phyloP scores from a whole-genome alignment of 2,329 filamentous ascomycete genomes.

The Sporothrix dimorphospora region DNA sequence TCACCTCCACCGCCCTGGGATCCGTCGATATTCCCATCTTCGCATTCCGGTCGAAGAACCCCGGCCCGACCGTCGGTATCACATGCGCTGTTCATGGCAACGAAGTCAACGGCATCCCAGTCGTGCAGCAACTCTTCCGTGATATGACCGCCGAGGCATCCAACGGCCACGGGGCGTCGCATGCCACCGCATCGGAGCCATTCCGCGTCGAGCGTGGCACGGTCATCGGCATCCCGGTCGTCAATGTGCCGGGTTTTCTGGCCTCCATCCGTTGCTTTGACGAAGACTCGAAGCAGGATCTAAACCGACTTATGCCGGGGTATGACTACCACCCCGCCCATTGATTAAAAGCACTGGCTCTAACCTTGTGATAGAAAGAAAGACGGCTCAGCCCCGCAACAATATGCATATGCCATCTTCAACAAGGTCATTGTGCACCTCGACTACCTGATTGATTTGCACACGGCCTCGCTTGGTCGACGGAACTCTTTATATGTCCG shows the following conservation, averaged over 20 bases:
- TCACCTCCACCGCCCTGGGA: not conserved
- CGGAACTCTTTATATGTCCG: constrained; percentile 18
- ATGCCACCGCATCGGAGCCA: not conserved
- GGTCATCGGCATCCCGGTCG: constrained; percentile 17
- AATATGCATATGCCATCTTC: constrained; percentile 14
- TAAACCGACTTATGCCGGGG: constrained; percentile 23
- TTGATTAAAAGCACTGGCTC: no score
- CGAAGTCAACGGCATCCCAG: constrained; percentile 20
- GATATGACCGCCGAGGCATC: not conserved
- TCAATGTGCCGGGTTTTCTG: constrained; percentile 14
- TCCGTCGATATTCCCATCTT: constrained; percentile 19
- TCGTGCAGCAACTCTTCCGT: constrained; percentile 14
- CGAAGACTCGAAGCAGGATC: constrained; percentile 23
- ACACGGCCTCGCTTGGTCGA: constrained; percentile 14
- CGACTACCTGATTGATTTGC: constrained; percentile 20
- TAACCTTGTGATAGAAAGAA: not conserved
- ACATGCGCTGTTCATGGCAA: constrained; percentile 19
- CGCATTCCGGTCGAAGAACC: constrained; percentile 8
- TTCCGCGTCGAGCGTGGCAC: not conserved
- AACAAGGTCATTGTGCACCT: constrained; percentile 22
- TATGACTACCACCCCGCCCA: no score
- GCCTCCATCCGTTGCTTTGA: constrained; percentile 18
- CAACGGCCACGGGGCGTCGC: not conserved
- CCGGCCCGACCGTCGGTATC: constrained; percentile 6
- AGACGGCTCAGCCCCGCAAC: constrained; percentile 17